Evolutionary conservation across 352 stramenopile species (phyloP), one percentile per base, ranked within the genome.

Genomic region (Phytopythium sindhum): DNA sequence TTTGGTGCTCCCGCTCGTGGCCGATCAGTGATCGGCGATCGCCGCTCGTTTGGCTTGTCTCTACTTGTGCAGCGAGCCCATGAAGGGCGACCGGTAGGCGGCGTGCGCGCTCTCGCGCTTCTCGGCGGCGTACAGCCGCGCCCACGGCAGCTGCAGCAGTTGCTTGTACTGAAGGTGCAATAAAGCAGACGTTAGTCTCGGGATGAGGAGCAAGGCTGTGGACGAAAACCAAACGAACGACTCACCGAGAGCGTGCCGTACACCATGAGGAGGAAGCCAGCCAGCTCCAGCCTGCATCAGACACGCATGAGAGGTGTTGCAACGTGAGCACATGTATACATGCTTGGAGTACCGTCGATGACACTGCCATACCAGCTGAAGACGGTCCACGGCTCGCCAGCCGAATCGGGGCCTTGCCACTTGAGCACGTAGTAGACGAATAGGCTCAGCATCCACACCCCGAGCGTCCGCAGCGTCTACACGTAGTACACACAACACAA

Each of bases 301-400:
- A 12, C 31, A 66, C 6, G 14, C 31, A 70, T 24, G 19, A 47
- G 6, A 44, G 39, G 15, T 7, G 17, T 8, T 10, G 2, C 5
- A 23, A 9, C 17, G 41, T 47, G 8, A 47, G 19, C 15, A n/a
- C 41, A n/a, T 17, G 8, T 1, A 42, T 19, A 0, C 0, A n/a
- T n/a, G n/a, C n/a, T n/a, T n/a, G n/a, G n/a, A n/a, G n/a, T n/a
- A n/a, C n/a, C n/a, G n/a, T n/a, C n/a, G n/a, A n/a, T n/a, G n/a
- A n/a, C n/a, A n/a, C n/a, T n/a, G n/a, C n/a, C n/a, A n/a, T 57
- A 90, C 81, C 84, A 92, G 60, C 81, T 92, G 53, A 75, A 90
- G 24, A 66, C 66, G 11, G 83, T 90, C 86, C 86, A 94, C 50
- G 70, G 75, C 63, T 94, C 86, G 26, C 83, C 86, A 0, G 80